Conservation (phyloP, 106 monocot species). For the Phalaenopsis equestris region DNA sequence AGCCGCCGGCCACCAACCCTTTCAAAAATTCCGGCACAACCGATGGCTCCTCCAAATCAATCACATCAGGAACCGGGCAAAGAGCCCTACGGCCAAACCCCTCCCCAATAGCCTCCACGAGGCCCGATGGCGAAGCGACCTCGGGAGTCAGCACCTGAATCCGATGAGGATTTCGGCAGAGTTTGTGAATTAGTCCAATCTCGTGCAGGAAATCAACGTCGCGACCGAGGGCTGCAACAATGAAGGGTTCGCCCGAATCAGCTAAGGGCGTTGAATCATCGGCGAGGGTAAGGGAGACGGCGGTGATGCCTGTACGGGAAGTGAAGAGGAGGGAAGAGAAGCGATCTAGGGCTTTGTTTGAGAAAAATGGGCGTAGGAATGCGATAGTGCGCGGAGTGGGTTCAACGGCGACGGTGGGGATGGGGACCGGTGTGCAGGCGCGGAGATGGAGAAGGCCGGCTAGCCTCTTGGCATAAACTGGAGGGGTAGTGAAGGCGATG, state of each 20-base stretch:
- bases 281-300: slow-evolving; percentile 18
- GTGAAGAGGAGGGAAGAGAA: slow-evolving; percentile 38
- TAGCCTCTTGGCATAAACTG: slow-evolving; percentile 20
- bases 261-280: slow-evolving; percentile 10
- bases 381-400: slow-evolving; percentile 24
- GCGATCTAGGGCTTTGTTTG: neutral
- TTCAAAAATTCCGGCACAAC: slow-evolving; percentile 44
- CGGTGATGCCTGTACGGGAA: slow-evolving; percentile 34
- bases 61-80: slow-evolving; percentile 40
- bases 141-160: slow-evolving; percentile 29
- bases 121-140: slow-evolving; percentile 33
- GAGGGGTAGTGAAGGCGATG: slow-evolving; percentile 49
- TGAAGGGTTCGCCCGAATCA: slow-evolving; percentile 14
- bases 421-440: slow-evolving; percentile 15
- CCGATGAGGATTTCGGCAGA: slow-evolving; percentile 7
- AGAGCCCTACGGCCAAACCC: slow-evolving; percentile 32
- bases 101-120: slow-evolving; percentile 34
- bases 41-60: slow-evolving; percentile 41
- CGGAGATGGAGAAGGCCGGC: slow-evolving; percentile 19
- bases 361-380: slow-evolving; percentile 12
- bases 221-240: slow-evolving; percentile 37
- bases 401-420: slow-evolving; percentile 28
- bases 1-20: slow-evolving; percentile 19
- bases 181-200: slow-evolving; percentile 9
- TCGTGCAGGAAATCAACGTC: slow-evolving; percentile 40